Evolutionary conservation across 192 early-diverging fungal genomes (phyloP).

Genomic region (Spinellus fusiger): DNA sequence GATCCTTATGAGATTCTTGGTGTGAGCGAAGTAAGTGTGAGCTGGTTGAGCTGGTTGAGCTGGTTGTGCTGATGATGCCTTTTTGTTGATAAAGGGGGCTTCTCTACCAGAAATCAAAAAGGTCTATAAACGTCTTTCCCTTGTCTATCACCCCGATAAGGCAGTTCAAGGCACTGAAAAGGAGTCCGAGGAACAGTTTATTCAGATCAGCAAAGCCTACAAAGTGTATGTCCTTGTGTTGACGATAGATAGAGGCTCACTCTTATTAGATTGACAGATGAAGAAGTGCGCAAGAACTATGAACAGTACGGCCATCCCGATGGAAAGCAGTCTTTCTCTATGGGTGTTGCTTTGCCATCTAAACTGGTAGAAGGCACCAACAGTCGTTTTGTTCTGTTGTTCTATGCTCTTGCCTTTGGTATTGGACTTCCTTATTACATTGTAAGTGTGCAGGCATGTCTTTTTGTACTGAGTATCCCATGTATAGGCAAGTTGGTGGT

Average conservation of each 20-base stretch:
- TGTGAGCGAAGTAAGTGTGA: constrained; percentile 51
- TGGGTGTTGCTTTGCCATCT: constrained; percentile 92
- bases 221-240: no score
- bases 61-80: neutral
- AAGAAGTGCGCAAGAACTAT: constrained; percentile 83
- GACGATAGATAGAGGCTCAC: no score
- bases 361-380: constrained; percentile 87
- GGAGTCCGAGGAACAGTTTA: constrained; percentile 67
- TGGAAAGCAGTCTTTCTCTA: constrained; percentile 84
- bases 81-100: constrained; percentile 32
- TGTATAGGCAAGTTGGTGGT: constrained; percentile 86
- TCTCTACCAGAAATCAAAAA: constrained; percentile 56
- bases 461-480: neutral
- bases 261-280: constrained; percentile 80
- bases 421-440: constrained; percentile 83
- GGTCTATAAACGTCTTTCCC: constrained; percentile 63
- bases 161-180: constrained; percentile 60
- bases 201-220: constrained; percentile 89
- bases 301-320: constrained; percentile 97
- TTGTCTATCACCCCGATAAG: constrained; percentile 74
- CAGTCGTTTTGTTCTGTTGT: constrained; percentile 71
- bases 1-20: constrained; percentile 95
- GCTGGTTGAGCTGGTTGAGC: no score
- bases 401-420: constrained; percentile 88
- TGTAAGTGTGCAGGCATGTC: constrained; percentile 29